A percentile compares a stretch with the other conserved stretches of the same genome.
phyloP scores from a whole-genome alignment of 2,329 filamentous ascomycete species.

The Fusarium sp. region DNA sequence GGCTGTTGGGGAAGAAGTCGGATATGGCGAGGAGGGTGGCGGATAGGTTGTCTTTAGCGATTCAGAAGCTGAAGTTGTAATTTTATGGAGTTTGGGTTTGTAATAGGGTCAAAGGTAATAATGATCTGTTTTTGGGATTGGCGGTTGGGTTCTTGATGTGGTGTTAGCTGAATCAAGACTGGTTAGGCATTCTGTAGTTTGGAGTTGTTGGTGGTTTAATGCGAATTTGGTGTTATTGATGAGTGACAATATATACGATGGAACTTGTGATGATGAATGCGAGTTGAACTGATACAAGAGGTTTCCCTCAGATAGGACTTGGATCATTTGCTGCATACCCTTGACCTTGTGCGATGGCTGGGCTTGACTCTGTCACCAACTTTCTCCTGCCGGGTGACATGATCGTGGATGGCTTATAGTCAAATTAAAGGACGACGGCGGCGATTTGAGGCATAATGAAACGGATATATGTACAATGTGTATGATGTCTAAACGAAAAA shows the following conservation, averaged over 20 bases:
- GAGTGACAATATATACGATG: neutral
- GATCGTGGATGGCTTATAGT: neutral
- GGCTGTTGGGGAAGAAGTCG: slow-evolving; percentile 65
- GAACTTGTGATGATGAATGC: neutral
- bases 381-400: neutral
- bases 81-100: neutral
- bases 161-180: neutral
- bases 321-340: neutral
- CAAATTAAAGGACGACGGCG: neutral
- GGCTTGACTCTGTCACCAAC: neutral
- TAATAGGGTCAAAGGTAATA: neutral
- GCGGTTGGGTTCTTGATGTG: neutral
- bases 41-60: slow-evolving; percentile 28
- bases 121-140: neutral
- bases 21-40: slow-evolving; percentile 53
- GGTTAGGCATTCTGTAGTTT: neutral
- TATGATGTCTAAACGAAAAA: too few relatives aligned
- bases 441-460: neutral
- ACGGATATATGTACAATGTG: neutral
- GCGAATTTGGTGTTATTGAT: neutral
- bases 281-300: neutral
- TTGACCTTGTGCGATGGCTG: neutral
- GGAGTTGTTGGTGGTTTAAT: neutral
- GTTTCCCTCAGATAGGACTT: neutral
- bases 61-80: slow-evolving; percentile 15